These are phyloP conservation scores for Claviceps monticola DNA, from an alignment of 2,329 filamentous ascomycete species.

Conservation along the genomic window DNA sequence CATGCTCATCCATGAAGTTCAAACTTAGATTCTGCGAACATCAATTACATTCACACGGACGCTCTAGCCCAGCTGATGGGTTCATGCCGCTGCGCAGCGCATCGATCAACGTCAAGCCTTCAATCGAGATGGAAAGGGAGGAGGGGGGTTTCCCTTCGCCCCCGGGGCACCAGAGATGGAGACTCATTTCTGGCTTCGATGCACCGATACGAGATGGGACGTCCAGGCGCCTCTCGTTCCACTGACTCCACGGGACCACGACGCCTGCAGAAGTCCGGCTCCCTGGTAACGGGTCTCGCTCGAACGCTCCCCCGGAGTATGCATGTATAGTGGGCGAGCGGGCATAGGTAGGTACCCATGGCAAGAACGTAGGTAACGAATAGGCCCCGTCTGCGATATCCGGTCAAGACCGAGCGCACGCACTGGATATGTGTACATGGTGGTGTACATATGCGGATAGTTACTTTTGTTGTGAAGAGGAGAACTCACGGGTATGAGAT, in stretches of 20 bases:
- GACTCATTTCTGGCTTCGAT: background rate
- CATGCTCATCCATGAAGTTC: too few relatives aligned
- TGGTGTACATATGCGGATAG: too few relatives aligned
- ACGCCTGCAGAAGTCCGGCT: background rate
- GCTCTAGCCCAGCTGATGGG: background rate
- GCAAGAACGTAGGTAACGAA: background rate
- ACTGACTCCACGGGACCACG: background rate
- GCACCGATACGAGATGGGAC: background rate
- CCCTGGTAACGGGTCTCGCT: conserved; percentile 1
- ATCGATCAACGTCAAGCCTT: background rate
- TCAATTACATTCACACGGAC: background rate
- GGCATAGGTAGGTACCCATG: background rate
- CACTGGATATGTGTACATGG: background rate
- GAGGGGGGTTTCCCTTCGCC: too few relatives aligned
- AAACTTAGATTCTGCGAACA: background rate
- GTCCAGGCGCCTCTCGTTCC: background rate
- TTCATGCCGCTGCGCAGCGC: background rate
- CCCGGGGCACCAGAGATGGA: background rate
- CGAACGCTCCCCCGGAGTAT: background rate
- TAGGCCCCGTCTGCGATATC: background rate
- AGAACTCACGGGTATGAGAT: background rate
- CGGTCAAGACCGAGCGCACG: background rate
- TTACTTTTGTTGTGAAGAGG: background rate
- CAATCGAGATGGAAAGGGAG: too few relatives aligned
- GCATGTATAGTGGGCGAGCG: background rate